Evolutionary conservation across 768 basidiomycete species (phyloP).

Genomic region (Amanita pseudoporphyria): DNA sequence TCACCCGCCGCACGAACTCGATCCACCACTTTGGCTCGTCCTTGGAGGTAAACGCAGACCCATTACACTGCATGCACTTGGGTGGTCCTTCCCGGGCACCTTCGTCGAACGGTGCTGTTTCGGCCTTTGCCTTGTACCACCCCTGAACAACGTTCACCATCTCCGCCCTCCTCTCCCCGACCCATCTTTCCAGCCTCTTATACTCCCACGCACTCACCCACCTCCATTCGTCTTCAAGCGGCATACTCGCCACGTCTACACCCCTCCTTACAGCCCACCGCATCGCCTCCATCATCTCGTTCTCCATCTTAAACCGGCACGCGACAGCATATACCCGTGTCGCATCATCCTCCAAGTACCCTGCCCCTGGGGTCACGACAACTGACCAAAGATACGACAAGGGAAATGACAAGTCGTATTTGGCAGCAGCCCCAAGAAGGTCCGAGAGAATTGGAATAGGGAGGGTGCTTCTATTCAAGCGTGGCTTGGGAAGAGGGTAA

Average conservation of each 20-base stretch:
- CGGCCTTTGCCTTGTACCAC: neutral
- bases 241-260: slow-evolving; percentile 43
- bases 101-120: neutral
- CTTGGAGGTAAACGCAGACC: slow-evolving; percentile 31
- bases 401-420: slow-evolving; percentile 51
- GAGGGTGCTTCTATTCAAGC: slow-evolving; percentile 28
- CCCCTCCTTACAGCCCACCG: slow-evolving; percentile 36
- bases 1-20: slow-evolving; percentile 47
- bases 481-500: slow-evolving; percentile 52
- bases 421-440: slow-evolving; percentile 44
- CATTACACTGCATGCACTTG: slow-evolving; percentile 64
- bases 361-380: slow-evolving; percentile 32
- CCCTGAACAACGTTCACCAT: slow-evolving; percentile 29
- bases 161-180: slow-evolving; percentile 40
- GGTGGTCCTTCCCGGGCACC: slow-evolving; percentile 15
- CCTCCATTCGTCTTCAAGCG: slow-evolving; percentile 52
- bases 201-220: slow-evolving; percentile 63
- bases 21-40: slow-evolving; percentile 62
- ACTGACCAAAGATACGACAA: slow-evolving; percentile 37
- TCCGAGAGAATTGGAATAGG: slow-evolving; percentile 35
- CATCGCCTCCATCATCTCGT: slow-evolving; percentile 55
- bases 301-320: slow-evolving; percentile 51
- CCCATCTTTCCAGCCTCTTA: slow-evolving; percentile 52
- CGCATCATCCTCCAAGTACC: slow-evolving; percentile 38
- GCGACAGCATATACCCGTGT: slow-evolving; percentile 65